Evolutionary conservation across 345 rosid species (phyloP).

Genomic region (Erodium maritimum): DNA sequence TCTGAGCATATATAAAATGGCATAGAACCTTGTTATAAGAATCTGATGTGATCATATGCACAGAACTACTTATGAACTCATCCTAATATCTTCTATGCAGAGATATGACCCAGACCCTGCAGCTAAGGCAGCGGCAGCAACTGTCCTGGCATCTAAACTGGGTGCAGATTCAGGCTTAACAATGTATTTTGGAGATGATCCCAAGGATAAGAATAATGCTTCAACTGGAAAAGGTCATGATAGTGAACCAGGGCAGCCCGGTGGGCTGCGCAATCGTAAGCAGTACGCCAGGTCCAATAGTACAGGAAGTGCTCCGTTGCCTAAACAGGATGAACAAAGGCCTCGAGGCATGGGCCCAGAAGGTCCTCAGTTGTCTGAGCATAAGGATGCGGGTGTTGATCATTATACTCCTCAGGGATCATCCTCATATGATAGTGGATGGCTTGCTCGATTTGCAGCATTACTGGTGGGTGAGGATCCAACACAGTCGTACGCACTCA

Average conservation of each 20-base stretch:
- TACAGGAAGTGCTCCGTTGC: conserved; percentile 22
- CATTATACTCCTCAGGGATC: conserved; percentile 51
- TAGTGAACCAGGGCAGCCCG: conserved; percentile 44
- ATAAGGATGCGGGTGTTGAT: conserved; percentile 29
- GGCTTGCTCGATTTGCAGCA: conserved; percentile 89
- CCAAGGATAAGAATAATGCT: conserved; percentile 18
- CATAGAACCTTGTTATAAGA: too few relatives aligned
- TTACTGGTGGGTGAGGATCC: conserved; percentile 84
- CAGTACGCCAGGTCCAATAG: conserved; percentile 35
- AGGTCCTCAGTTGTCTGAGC: too few relatives aligned
- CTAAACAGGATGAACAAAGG: too few relatives aligned
- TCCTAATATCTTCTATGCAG: conserved; percentile 29
- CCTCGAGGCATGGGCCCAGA: too few relatives aligned
- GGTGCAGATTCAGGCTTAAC: conserved; percentile 92
- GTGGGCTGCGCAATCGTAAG: conserved; percentile 71
- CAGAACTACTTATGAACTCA: neutral
- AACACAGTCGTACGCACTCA: conserved; percentile 67
- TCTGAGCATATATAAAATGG: too few relatives aligned
- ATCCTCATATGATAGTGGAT: conserved; percentile 47
- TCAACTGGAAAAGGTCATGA: conserved; percentile 55
- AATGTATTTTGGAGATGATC: conserved; percentile 57
- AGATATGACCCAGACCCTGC: conserved; percentile 96
- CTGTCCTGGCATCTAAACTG: conserved; percentile 87
- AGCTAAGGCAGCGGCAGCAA: conserved; percentile 96
- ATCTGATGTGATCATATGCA: neutral